Conservation (phyloP, 129 eudicot species). For the Artemisia tridentata region DNA sequence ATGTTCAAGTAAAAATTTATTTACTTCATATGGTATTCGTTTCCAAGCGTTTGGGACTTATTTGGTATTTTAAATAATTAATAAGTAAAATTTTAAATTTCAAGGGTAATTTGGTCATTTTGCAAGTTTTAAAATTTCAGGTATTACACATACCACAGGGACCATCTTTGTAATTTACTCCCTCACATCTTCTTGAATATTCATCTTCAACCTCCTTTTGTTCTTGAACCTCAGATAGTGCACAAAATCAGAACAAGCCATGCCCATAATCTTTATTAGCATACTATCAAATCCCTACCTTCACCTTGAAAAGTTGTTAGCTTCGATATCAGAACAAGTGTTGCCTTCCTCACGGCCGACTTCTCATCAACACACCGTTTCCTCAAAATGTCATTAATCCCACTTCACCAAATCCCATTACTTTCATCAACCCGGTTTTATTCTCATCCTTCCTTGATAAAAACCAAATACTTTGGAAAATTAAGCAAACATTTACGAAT, state of each 20-base stretch:
- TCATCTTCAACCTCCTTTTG: too few relatives aligned
- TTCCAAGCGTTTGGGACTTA: too few relatives aligned
- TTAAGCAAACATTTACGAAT: slow-evolving; percentile 58
- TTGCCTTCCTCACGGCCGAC: slow-evolving; percentile 92
- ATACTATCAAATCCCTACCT: slow-evolving; percentile 64
- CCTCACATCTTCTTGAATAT: too few relatives aligned
- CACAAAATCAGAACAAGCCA: slow-evolving; percentile 88
- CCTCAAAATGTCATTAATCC: slow-evolving; percentile 51
- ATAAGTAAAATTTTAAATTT: too few relatives aligned
- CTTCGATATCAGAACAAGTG: slow-evolving; percentile 76
- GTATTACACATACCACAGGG: too few relatives aligned
- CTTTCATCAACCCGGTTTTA: slow-evolving; percentile 44
- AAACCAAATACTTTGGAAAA: slow-evolving; percentile 67
- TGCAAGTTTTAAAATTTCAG: too few relatives aligned
- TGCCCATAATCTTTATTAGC: slow-evolving; percentile 78
- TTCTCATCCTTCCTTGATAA: slow-evolving; percentile 44
- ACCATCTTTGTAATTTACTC: too few relatives aligned
- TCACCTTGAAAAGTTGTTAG: slow-evolving; percentile 54
- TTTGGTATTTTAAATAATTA: too few relatives aligned
- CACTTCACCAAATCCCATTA: slow-evolving; percentile 53
- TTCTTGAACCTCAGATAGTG: slow-evolving; percentile 93
- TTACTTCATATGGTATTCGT: too few relatives aligned
- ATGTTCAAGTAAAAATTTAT: too few relatives aligned
- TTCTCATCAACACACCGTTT: slow-evolving; percentile 84
- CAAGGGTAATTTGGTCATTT: too few relatives aligned